Evolutionary conservation across 2,329 filamentous ascomycete species (phyloP), one percentile per base, ranked within the genome.

Genomic region (Hysterium pulicare): DNA sequence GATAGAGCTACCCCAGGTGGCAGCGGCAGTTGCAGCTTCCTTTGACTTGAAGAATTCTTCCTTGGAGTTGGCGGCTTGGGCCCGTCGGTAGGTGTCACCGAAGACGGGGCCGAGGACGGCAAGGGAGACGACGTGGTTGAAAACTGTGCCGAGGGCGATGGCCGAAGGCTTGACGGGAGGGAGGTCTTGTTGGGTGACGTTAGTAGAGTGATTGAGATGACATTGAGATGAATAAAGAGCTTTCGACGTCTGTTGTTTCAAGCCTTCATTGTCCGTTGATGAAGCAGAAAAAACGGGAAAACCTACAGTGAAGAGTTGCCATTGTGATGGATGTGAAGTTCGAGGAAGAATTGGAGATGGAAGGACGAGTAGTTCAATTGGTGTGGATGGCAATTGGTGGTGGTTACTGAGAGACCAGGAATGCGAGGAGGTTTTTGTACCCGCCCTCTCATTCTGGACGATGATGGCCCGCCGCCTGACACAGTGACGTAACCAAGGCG

Each of bases 1-100:
- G 49, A 97, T 79, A 31, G 90, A 93, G 53, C 87, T 91, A 67
- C 90, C 89, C 86, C 87, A 95, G 54, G 90, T 87, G 47, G 90
- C 81, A 51, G 87, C 90, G 53, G 90, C 90, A 47, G 86, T 86
- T 49, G 86, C 83, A 52, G 91, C 87, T 77, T 97, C 91, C 79
- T 90, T 91, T 58, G 88, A 94, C 71, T 85, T 85, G 71, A 94
- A 74, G 74, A 96, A 97, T 75, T 97, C 91, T 75, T 97, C 90
- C 77, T 93, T 95, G 64, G 85, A 87, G 82, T 95, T 91, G 69
- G 91, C 82, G 48, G 81, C 75, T 79, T 95, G 90, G 57, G 91
- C 90, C 58, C 88, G 86, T 74, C 90, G 84, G 81, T 95, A 96
- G 64, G 89, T 91, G 64, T 94, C 85, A 66, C 93, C 91, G 69